Base-by-base conservation (phyloP, 2,329 filamentous ascomycete genomes). In the Acrocalymma vagum region DNA sequence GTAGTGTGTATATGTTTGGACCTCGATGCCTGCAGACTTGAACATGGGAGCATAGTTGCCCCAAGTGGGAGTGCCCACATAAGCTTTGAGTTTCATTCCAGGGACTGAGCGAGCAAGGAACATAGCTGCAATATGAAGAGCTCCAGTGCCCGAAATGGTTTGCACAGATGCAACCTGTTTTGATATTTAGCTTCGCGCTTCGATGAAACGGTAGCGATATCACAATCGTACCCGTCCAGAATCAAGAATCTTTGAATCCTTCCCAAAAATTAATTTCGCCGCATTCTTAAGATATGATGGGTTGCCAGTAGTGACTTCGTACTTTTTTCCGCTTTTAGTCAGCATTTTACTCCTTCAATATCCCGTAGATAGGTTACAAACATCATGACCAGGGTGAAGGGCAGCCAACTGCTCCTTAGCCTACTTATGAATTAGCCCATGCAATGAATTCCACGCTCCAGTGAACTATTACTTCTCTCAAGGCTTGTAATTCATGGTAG, bases 101-200 rank as follows among this genome's bases (percentile, higher is more conserved):
- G 51, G 28, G 20, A 60, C 42, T 7, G 44, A 57, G 3, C 57
- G 55, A 13, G 53, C 51, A 3, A 70, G 37, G 13, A 71, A 58
- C 9, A 65, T 33, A 6, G 63, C 64, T 13, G 58, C 70, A n/a
- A 72, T 51, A 34, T 72, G 67, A 23, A 63, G 61, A 5, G 69
- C 64, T 3, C 70, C 70, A 0, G 69, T 72, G 6, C 70, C 69
- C 1, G 69, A 71, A 21, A 72, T 68, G 7, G 68, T 67, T 45
- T 72, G 70, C 0, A 68, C 65, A 1, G 68, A 69, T 10, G 67
- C 63, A 18, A 70, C 42, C 55, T 65, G 33, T 11, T n/a, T 23
- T 15, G 26, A 37, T 6, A 13, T 34, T 36, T n/a, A n/a, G n/a
- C n/a, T n/a, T n/a, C n/a, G n/a, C n/a, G n/a, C n/a, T n/a, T n/a